Base-by-base conservation (phyloP, 106 monocot species). In the Vanilla planifolia region DNA sequence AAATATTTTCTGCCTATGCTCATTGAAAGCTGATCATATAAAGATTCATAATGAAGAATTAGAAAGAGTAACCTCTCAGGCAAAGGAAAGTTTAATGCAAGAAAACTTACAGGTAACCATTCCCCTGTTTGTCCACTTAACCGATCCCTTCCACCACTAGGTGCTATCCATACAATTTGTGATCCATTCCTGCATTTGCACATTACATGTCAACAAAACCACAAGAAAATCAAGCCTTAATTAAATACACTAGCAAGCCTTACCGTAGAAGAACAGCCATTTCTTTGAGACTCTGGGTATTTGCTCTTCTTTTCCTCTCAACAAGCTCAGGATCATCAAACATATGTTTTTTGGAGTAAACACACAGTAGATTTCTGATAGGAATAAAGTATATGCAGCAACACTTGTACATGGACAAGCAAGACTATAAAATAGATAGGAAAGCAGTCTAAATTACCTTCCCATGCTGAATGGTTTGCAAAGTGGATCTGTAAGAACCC, bases 321-420 rank as follows among this genome's bases (percentile, higher is more conserved):
- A 37, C 33, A 32, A 83, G 77, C 63, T 89, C 85, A 68, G 93
- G 93, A 63, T 63, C 75, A 82, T 94, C 93, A 75, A 77, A 15
- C 85, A 94, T 79, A 71, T 94, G 93, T 79, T 94, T 94, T 65
- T 94, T 94, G 33, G 93, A 94, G 60, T 89, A 94, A 11, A 94
- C 89, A 53, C 93, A 94, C 23, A 94, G 53, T 61, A 94, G 85
- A 67, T 94, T 94, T 72, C 93, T 94, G 83, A 19, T 30, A 52
- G 36, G 65, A 50, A 70, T 53, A 24, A 68, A 50, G 11, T 64
- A 51, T 34, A 24, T 37, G 30, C 15, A 34, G 32, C 35, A 63
- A 20, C 34, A 9, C 32, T 43, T 14, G 50, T 27, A 23, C 27
- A 61, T 21, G 14, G 25, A 29, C 4, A 67, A 55, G 10, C 17